A percentile compares a stretch with the other conserved stretches of the same genome.
Conservation (phyloP, 176 grass and related monocot genomes). For the Raddia guianensis region DNA sequence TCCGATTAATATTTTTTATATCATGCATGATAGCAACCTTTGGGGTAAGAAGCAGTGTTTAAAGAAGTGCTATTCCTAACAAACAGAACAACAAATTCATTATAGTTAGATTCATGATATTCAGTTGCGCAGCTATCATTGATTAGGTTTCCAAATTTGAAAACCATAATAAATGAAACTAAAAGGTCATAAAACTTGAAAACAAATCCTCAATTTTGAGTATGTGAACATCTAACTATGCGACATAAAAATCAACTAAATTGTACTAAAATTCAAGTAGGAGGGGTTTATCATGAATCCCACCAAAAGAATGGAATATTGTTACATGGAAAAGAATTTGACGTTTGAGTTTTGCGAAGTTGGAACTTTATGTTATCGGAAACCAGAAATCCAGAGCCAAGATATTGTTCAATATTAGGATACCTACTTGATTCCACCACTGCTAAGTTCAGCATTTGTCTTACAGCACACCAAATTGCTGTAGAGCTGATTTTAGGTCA, state of each 20-base stretch:
- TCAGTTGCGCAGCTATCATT: background rate
- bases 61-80: no score
- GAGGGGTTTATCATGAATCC: no score
- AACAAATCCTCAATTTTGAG: background rate
- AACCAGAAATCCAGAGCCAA: background rate
- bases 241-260: background rate
- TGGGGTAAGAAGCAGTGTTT: no score
- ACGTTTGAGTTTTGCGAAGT: background rate
- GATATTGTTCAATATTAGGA: background rate
- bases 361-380: background rate
- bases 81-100: background rate
- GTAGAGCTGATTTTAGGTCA: slow-evolving; percentile 52
- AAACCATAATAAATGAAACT: background rate
- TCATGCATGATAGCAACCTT: no score
- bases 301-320: background rate
- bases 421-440: slow-evolving; percentile 38
- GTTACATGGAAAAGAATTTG: background rate
- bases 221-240: background rate
- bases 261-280: no score
- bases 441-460: slow-evolving; percentile 18
- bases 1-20: no score
- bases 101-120: background rate
- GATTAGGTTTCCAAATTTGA: background rate
- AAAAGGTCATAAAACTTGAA: background rate
- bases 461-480: slow-evolving; percentile 55